phyloP scores from a whole-genome alignment of 108 stramenopile species.

The Nannochloropsis oceanica region DNA sequence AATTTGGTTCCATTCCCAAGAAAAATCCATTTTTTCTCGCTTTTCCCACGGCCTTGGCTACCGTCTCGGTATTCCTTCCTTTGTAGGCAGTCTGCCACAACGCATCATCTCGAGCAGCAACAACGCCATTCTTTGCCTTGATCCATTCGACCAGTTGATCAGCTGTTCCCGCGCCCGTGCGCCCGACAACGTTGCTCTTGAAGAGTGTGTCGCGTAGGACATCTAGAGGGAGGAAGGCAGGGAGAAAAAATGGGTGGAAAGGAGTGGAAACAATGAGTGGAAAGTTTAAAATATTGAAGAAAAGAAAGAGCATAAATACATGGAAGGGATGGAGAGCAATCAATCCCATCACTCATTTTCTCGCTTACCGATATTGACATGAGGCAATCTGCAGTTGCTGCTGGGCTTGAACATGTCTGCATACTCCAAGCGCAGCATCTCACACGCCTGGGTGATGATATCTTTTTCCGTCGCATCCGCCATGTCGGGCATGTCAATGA shows the following conservation, averaged over 20 bases:
- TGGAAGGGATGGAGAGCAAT: too few species aligned
- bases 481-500: slow-evolving; percentile 3
- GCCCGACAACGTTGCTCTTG: not conserved
- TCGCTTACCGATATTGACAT: not conserved
- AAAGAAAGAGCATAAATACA: too few species aligned
- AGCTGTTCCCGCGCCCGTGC: not conserved
- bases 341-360: too few species aligned
- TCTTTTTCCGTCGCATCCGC: not conserved
- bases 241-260: too few species aligned
- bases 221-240: not conserved
- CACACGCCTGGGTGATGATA: not conserved
- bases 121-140: not conserved
- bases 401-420: slow-evolving; percentile 14
- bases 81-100: not conserved
- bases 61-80: not conserved
- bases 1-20: not conserved
- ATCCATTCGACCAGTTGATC: not conserved
- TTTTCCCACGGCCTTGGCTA: not conserved
- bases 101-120: not conserved
- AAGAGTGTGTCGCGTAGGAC: not conserved
- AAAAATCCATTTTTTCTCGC: not conserved
- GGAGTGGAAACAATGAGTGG: too few species aligned
- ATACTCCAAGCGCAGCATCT: not conserved
- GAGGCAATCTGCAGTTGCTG: not conserved
- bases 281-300: too few species aligned